Percentiles rank a stretch among this genome's conserved stretches.
Evolutionary conservation across 2,329 filamentous ascomycete genomes (phyloP).

Genomic region (Fusarium nematophilum): DNA sequence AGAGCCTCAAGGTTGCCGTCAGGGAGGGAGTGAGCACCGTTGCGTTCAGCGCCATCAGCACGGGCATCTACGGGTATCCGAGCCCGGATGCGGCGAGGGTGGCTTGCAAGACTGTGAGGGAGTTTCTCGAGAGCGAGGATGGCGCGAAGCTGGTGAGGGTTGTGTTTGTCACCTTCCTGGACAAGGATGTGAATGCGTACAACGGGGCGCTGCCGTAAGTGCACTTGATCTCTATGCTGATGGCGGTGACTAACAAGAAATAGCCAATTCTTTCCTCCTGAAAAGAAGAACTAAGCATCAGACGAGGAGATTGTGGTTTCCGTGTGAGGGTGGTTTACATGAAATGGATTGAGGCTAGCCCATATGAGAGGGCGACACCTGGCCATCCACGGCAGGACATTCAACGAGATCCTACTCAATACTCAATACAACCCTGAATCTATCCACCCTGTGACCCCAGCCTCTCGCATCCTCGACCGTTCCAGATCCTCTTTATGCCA

Average conservation of each 20-base stretch:
- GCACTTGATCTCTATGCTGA: background rate
- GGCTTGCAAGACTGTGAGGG: slow-evolving; percentile 70
- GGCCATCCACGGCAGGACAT: too few relatives aligned
- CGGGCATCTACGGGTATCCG: slow-evolving; percentile 91
- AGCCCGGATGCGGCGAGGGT: slow-evolving; percentile 76
- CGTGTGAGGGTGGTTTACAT: background rate
- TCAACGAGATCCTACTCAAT: too few relatives aligned
- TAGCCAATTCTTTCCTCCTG: slow-evolving; percentile 44
- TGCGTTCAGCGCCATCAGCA: slow-evolving; percentile 87
- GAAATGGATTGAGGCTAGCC: too few relatives aligned
- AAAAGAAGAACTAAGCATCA: background rate
- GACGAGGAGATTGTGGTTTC: background rate
- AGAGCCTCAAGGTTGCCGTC: slow-evolving; percentile 78
- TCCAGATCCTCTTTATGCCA: too few relatives aligned
- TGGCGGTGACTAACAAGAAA: background rate
- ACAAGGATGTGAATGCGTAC: slow-evolving; percentile 83
- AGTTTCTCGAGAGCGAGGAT: slow-evolving; percentile 62
- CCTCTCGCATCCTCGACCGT: too few relatives aligned
- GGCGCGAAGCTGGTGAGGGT: slow-evolving; percentile 73
- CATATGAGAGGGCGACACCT: too few relatives aligned
- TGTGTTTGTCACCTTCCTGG: slow-evolving; percentile 86
- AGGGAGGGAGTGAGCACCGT: slow-evolving; percentile 74
- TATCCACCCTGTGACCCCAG: too few relatives aligned
- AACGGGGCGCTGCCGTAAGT: slow-evolving; percentile 75
- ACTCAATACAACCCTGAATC: too few relatives aligned